Evolutionary conservation across 345 rosid genomes (phyloP), one percentile per base, ranked within the genome.

Genomic region (Capsella bursapastoris): DNA sequence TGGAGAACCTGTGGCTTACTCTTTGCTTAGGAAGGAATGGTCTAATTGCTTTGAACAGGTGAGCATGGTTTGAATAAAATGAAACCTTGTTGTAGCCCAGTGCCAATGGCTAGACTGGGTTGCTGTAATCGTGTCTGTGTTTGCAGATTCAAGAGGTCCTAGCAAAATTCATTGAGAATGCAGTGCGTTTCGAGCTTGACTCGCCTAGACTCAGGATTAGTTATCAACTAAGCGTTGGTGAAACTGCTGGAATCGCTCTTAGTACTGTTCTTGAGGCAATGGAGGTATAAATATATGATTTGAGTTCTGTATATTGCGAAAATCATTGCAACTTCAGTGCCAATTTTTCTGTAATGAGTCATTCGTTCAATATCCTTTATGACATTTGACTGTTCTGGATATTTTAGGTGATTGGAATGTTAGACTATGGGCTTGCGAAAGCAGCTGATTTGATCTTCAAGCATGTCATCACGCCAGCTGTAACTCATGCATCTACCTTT

Each of bases 101-200:
- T 43, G 56, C 14, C 44, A 32, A 32, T 57, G 44, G 40, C 64
- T 68, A 41, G 51, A 2, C n/a, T 27, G 32, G 3, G 25, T 53
- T 78, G 85, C 82, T 75, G 85, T 22, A 84, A 80, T 84, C 73
- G 77, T 72, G 31, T 72, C 11, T 86, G 81, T 85, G 85, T 86
- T 86, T 92, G 90, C 77, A 95, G 99, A 87, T 95, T 81, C 99
- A 92, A 92, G 91, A 86, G 66, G 57, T 90, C 83, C 90, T 95
- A 44, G 85, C 81, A 35, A 89, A 71, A 72, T 83, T 90, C 58
- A 79, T 88, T 90, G 93, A 80, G 52, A 84, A 66, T 65, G 99
- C 96, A 34, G 91, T 95, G 75, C 82, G 5, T 73, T 90, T 89
- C 22, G 92, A 90, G 78, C 84, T 66, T 35, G 90, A 86, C 25